A percentile compares a stretch with the other conserved stretches of the same genome.
phyloP scores from a whole-genome alignment of 371 early-diverging fungal genomes.

The Syncephalis plumigaleata region DNA sequence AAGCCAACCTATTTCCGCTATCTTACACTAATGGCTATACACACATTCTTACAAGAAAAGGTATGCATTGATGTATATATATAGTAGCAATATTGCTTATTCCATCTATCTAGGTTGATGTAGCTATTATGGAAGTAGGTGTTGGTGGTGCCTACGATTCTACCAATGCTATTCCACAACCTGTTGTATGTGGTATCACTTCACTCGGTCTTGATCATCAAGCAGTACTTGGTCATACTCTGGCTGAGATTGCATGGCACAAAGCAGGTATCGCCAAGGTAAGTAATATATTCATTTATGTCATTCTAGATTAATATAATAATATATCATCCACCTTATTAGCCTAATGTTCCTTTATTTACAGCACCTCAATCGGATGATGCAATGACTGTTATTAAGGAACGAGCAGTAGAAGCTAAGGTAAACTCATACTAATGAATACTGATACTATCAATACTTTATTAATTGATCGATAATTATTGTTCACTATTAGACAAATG shows the following conservation, averaged over 20 bases:
- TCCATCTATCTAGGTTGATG: slow-evolving; percentile 53
- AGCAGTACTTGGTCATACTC: slow-evolving; percentile 46
- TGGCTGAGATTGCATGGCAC: slow-evolving; percentile 82
- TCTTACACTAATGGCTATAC: slow-evolving; percentile 76
- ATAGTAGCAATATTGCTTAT: not conserved
- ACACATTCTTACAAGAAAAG: slow-evolving; percentile 67
- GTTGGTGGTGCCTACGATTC: slow-evolving; percentile 76
- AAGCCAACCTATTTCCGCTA: slow-evolving; percentile 84
- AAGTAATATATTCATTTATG: not conserved
- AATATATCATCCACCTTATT: not conserved
- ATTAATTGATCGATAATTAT: slow-evolving; percentile 8
- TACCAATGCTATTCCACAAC: slow-evolving; percentile 55
- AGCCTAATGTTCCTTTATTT: slow-evolving; percentile 43
- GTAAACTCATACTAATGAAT: slow-evolving; percentile 12
- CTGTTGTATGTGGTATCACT: slow-evolving; percentile 64
- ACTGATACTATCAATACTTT: slow-evolving; percentile 5
- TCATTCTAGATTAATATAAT: not conserved
- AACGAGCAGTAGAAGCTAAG: slow-evolving; percentile 46
- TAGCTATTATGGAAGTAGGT: slow-evolving; percentile 66
- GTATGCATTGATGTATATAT: slow-evolving; percentile 8
- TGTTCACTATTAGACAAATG: slow-evolving; percentile 7
- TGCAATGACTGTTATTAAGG: slow-evolving; percentile 46
- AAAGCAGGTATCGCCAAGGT: slow-evolving; percentile 84
- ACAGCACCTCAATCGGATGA: slow-evolving; percentile 48
- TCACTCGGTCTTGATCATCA: slow-evolving; percentile 70